These are phyloP conservation scores for Colletotrichum somersetense DNA, from an alignment of 2,329 filamentous ascomycete species.

Conservation along the genomic window DNA sequence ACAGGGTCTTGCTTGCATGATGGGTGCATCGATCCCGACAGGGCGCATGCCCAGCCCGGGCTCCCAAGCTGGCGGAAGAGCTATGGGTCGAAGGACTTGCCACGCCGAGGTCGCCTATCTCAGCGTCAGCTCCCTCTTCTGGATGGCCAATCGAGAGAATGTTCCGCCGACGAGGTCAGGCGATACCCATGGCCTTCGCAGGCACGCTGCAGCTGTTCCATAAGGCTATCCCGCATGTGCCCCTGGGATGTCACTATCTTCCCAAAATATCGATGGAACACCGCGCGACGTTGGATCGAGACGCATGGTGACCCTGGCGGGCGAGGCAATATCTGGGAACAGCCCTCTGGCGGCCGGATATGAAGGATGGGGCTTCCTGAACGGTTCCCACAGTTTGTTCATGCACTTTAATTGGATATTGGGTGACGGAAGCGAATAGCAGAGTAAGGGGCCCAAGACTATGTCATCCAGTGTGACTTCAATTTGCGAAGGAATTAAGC, in stretches of 20 bases:
- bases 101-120: constrained; percentile 6
- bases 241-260: constrained; percentile 21
- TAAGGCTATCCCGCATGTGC: constrained; percentile 32
- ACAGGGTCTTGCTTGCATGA: constrained; percentile 14
- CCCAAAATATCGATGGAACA: neutral
- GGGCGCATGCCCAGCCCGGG: neutral
- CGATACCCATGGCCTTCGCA: constrained; percentile 5
- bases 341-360: constrained; percentile 16
- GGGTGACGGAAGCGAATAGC: neutral
- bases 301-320: neutral
- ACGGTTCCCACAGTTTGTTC: constrained; percentile 2
- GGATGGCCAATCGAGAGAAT: constrained; percentile 1
- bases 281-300: constrained; percentile 10
- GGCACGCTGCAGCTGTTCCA: constrained; percentile 12
- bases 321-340: constrained; percentile 4
- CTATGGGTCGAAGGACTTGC: neutral
- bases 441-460: too few species aligned
- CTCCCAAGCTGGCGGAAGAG: constrained; percentile 6
- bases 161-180: neutral
- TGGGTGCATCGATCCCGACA: constrained; percentile 17
- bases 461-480: constrained; percentile 6
- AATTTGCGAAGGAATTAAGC: neutral
- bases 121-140: neutral
- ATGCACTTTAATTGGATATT: neutral
- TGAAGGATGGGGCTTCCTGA: constrained; percentile 19